A percentile compares a stretch with the other conserved stretches of the same genome.
These are phyloP conservation scores for Erysimum cheiri DNA, from an alignment of 441 rosid species.

Conservation along the genomic window DNA sequence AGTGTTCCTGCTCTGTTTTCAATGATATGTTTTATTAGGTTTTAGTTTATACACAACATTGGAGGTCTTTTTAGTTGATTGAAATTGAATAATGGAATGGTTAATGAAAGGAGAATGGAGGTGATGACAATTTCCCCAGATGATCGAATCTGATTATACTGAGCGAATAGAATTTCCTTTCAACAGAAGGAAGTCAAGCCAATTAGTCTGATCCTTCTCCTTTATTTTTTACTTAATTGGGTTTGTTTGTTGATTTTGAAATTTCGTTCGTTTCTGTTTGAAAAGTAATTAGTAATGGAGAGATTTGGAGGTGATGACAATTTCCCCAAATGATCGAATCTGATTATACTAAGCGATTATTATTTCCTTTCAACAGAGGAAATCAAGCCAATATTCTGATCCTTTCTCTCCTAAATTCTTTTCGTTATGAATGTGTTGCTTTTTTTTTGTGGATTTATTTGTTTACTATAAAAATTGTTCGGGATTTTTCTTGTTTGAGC, in stretches of 20 bases:
- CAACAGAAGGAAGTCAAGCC: conserved; percentile 31
- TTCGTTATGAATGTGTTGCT: neutral
- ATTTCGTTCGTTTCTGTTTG: no score
- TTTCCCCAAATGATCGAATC: conserved; percentile 47
- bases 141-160: conserved; percentile 42
- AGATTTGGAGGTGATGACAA: conserved; percentile 42
- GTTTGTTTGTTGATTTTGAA: no score
- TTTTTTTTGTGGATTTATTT: neutral
- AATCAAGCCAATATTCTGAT: conserved; percentile 42
- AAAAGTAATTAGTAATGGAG: neutral
- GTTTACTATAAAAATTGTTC: no score
- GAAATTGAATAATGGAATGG: no score
- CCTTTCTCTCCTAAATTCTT: conserved; percentile 9
- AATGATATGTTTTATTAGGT: neutral
- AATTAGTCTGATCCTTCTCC: conserved; percentile 32
- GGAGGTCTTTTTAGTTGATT: no score
- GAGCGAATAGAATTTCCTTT: conserved; percentile 35
- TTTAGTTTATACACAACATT: neutral
- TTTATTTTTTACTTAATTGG: neutral
- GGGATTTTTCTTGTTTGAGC: no score
- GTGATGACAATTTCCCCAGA: conserved; percentile 45
- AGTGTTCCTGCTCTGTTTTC: neutral
- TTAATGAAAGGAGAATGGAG: neutral
- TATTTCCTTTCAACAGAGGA: conserved; percentile 34
- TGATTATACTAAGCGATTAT: conserved; percentile 39